phyloP scores from a whole-genome alignment of 2,329 filamentous ascomycete genomes.

The Aspergillus uvarum region DNA sequence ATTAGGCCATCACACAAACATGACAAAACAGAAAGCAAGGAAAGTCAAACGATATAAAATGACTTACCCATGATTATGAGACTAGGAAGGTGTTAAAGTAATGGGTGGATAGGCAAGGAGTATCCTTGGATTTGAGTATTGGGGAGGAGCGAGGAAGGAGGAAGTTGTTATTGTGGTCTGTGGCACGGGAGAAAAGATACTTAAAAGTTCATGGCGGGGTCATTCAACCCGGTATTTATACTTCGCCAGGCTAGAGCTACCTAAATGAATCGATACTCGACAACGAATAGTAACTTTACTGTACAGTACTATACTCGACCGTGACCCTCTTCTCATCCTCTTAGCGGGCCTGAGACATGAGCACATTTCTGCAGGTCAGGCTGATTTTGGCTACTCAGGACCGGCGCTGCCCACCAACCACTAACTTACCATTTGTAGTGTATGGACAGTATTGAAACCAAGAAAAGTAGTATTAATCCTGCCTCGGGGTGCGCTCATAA shows the following conservation, averaged over 20 bases:
- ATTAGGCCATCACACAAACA: background rate
- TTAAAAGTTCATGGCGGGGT: background rate
- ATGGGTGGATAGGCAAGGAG: background rate
- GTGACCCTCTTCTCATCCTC: background rate
- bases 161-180: background rate
- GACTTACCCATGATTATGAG: constrained; percentile 17
- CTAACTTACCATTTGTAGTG: no score
- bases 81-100: background rate
- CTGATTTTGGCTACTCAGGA: background rate
- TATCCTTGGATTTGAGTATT: background rate
- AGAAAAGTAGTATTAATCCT: no score
- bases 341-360: constrained; percentile 13
- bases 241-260: background rate
- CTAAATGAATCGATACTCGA: no score
- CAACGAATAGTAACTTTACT: no score
- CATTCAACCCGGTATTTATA: constrained; percentile 21
- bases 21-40: background rate
- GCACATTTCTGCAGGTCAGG: constrained; percentile 27
- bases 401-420: no score
- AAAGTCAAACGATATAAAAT: no score
- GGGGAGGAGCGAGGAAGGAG: background rate
- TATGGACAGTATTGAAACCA: no score
- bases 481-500: background rate
- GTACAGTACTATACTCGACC: no score
- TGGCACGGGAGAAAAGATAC: background rate